Evolutionary conservation across 176 grass and related monocot genomes (phyloP).

Genomic region (Cenchrus fungigraminus): DNA sequence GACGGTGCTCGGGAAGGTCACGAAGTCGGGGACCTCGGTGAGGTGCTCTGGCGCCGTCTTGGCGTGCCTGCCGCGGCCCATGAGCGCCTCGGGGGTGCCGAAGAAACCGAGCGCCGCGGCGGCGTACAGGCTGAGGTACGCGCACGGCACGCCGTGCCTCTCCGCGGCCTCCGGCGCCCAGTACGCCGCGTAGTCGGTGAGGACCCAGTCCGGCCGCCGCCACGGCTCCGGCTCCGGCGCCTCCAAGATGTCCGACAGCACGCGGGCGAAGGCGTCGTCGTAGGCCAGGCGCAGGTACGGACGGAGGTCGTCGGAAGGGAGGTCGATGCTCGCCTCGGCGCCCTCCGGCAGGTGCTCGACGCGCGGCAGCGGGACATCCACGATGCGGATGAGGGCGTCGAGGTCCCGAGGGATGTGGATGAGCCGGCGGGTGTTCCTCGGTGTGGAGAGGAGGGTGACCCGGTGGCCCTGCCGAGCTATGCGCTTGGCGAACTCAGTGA

Average conservation of each 20-base stretch:
- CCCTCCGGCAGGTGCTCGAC: slow-evolving; percentile 41
- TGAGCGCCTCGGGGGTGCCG: neutral
- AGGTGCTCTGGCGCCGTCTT: neutral
- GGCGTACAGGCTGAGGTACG: neutral
- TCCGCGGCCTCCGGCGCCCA: slow-evolving; percentile 34
- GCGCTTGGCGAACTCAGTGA: slow-evolving; percentile 59
- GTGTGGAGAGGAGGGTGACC: slow-evolving; percentile 63
- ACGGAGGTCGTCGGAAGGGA: slow-evolving; percentile 54
- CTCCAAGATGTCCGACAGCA: slow-evolving; percentile 20
- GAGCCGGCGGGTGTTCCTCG: slow-evolving; percentile 56
- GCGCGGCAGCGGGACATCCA: slow-evolving; percentile 41
- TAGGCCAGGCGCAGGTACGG: slow-evolving; percentile 50
- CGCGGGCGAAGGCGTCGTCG: slow-evolving; percentile 39
- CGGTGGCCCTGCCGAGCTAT: slow-evolving; percentile 55
- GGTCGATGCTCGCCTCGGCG: slow-evolving; percentile 59
- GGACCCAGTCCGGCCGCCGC: slow-evolving; percentile 44
- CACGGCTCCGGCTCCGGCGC: neutral
- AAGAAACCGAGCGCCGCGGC: neutral
- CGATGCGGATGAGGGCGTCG: slow-evolving; percentile 37
- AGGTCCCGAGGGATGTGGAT: slow-evolving; percentile 39
- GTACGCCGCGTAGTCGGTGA: slow-evolving; percentile 47
- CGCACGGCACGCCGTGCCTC: slow-evolving; percentile 19
- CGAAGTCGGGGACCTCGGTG: slow-evolving; percentile 7
- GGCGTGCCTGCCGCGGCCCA: slow-evolving; percentile 11
- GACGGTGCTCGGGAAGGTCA: slow-evolving; percentile 30